Percentiles rank a stretch among this genome's conserved stretches.
phyloP scores from a whole-genome alignment of 371 early-diverging fungal genomes.

The Syncephalastrum racemosum region DNA sequence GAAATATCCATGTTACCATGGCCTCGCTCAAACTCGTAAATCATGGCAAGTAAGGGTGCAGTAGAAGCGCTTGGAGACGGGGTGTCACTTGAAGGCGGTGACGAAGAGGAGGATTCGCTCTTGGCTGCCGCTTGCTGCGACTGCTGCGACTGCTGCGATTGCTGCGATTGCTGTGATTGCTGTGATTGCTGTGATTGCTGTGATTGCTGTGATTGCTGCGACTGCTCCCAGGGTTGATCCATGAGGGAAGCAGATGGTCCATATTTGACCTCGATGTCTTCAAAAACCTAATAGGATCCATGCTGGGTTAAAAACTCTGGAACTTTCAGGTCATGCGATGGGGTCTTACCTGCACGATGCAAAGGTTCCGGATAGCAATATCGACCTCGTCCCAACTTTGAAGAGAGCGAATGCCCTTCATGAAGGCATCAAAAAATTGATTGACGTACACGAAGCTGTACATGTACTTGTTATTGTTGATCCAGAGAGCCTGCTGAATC shows the following conservation, averaged over 20 bases:
- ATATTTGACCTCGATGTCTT: conserved; percentile 47
- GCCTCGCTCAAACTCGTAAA: conserved; percentile 57
- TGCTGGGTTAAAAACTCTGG: neutral
- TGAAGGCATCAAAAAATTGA: conserved; percentile 62
- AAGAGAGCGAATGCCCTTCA: conserved; percentile 49
- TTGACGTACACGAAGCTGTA: conserved; percentile 59
- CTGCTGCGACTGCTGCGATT: neutral
- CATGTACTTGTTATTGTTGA: conserved; percentile 43
- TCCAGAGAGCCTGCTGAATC: conserved; percentile 51
- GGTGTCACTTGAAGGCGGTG: conserved; percentile 1
- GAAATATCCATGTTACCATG: conserved; percentile 40
- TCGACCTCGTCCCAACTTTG: conserved; percentile 56
- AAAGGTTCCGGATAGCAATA: conserved; percentile 51
- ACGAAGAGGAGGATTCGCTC: neutral
- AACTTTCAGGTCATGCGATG: neutral
- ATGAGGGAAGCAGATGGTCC: conserved; percentile 11
- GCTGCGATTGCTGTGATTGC: conserved; percentile 2
- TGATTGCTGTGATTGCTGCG: neutral
- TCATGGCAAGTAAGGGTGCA: conserved; percentile 45
- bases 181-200: neutral
- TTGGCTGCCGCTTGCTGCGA: neutral
- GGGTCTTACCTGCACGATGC: conserved; percentile 49
- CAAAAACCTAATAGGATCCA: conserved; percentile 35
- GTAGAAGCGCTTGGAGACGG: neutral
- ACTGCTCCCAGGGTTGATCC: conserved; percentile 16